These are phyloP conservation scores for Dioszegia hungarica DNA, from an alignment of 768 basidiomycete genomes.

Conservation along the genomic window DNA sequence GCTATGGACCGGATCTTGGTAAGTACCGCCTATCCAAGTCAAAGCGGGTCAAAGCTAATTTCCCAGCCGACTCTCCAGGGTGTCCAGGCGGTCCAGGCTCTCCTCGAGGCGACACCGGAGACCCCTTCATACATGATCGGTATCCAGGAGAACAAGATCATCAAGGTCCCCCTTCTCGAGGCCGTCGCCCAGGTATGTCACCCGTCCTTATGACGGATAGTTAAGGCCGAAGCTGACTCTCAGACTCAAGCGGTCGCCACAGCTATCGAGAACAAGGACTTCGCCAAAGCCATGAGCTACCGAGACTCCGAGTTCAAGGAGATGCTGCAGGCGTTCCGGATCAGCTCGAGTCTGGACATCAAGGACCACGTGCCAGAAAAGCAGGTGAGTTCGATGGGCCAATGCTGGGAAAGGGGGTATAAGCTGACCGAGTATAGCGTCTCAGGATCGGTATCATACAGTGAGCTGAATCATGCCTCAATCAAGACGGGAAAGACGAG, in stretches of 20 bases:
- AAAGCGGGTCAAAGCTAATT: conserved; percentile 6
- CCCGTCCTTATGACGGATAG: background rate
- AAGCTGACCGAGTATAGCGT: conserved; percentile 22
- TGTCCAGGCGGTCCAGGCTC: conserved; percentile 81
- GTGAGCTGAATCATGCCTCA: too few species aligned
- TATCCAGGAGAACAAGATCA: conserved; percentile 90
- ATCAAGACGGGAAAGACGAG: too few species aligned
- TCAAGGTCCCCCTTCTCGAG: conserved; percentile 80
- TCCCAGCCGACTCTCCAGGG: conserved; percentile 90
- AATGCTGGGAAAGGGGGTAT: background rate
- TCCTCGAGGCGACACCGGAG: conserved; percentile 76
- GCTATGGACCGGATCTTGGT: conserved; percentile 90
- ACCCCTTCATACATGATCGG: conserved; percentile 98
- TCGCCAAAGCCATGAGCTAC: conserved; percentile 75
- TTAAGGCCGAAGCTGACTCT: background rate
- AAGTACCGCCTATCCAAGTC: conserved; percentile 30
- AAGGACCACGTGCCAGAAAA: conserved; percentile 56
- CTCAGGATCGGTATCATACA: conserved; percentile 53
- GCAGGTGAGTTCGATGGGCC: conserved; percentile 8
- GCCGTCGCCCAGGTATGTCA: conserved; percentile 76
- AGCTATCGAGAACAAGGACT: conserved; percentile 77
- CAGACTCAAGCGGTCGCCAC: conserved; percentile 81
- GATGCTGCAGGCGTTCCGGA: conserved; percentile 74
- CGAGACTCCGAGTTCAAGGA: conserved; percentile 90
- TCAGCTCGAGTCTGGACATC: conserved; percentile 62